These are phyloP conservation scores for Cercophora samala DNA, from an alignment of 495 filamentous ascomycete genomes.

Conservation along the genomic window DNA sequence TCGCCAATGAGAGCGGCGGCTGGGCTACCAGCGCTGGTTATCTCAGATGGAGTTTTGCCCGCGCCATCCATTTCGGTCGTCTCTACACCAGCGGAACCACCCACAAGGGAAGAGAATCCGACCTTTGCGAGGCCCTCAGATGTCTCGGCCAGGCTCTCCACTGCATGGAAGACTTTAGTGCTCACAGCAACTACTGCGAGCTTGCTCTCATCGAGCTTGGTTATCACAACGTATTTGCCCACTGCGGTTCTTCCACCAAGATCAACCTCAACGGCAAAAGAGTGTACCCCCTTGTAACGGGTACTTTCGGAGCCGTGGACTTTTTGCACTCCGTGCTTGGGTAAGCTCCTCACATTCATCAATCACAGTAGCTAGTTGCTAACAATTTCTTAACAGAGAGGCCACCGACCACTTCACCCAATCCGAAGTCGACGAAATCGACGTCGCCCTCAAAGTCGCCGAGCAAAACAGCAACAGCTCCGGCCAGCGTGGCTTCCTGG, in stretches of 20 bases:
- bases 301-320: slow-evolving; percentile 88
- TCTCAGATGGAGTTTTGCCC: slow-evolving; percentile 75
- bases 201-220: slow-evolving; percentile 83
- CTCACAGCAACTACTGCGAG: slow-evolving; percentile 93
- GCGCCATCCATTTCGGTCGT: slow-evolving; percentile 86
- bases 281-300: slow-evolving; percentile 87
- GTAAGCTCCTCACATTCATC: slow-evolving; percentile 11
- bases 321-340: slow-evolving; percentile 97
- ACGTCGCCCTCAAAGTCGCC: slow-evolving; percentile 63
- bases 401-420: slow-evolving; percentile 95
- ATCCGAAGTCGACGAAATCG: slow-evolving; percentile 87
- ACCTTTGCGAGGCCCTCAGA: slow-evolving; percentile 85
- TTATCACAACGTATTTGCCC: slow-evolving; percentile 76
- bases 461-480: slow-evolving; percentile 34
- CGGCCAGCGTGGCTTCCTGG: slow-evolving; percentile 44
- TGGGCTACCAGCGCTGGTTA: slow-evolving; percentile 92
- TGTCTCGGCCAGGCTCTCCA: slow-evolving; percentile 87
- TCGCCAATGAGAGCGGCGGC: slow-evolving; percentile 78
- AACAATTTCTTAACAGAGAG: slow-evolving; percentile 46
- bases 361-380: too few species aligned
- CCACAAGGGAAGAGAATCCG: slow-evolving; percentile 68
- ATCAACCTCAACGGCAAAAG: slow-evolving; percentile 68
- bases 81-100: slow-evolving; percentile 72
- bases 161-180: slow-evolving; percentile 87
- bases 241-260: slow-evolving; percentile 71